phyloP scores from a whole-genome alignment of 2,329 filamentous ascomycete genomes.

The Beauveria brongniartii region DNA sequence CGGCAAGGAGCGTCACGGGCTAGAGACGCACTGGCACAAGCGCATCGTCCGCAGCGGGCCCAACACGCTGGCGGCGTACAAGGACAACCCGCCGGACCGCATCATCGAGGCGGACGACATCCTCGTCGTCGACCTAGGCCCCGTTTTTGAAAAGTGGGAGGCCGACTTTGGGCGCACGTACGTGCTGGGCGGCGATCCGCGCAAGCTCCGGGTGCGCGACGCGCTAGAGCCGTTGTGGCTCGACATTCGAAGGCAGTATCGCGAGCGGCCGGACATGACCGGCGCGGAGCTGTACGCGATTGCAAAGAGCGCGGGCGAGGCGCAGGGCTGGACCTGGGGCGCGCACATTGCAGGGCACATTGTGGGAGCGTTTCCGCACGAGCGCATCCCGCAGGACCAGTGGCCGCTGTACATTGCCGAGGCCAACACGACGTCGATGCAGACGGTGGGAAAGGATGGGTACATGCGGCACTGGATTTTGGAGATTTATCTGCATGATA shows the following conservation, averaged over 20 bases:
- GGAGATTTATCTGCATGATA: constrained; percentile 39
- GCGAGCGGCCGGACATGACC: constrained; percentile 34
- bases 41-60: constrained; percentile 40
- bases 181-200: constrained; percentile 38
- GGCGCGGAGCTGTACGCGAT: constrained; percentile 39
- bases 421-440: constrained; percentile 35
- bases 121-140: constrained; percentile 42
- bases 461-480: constrained; percentile 40
- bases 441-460: constrained; percentile 29
- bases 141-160: constrained; percentile 45
- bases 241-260: constrained; percentile 32
- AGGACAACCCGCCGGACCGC: constrained; percentile 41
- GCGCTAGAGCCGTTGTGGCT: constrained; percentile 38
- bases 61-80: constrained; percentile 39
- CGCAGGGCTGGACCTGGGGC: constrained; percentile 36
- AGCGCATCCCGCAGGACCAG: constrained; percentile 40
- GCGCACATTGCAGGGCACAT: constrained; percentile 38
- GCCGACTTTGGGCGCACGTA: constrained; percentile 46
- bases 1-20: constrained; percentile 22
- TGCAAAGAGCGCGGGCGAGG: constrained; percentile 27
- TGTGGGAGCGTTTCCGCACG: constrained; percentile 42
- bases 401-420: constrained; percentile 35
- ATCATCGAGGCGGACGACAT: constrained; percentile 40
- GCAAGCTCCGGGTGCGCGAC: constrained; percentile 36
- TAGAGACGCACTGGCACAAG: constrained; percentile 46